Base-by-base conservation (phyloP, 257 asterid genomes). In the Nicotiana noctiflora region DNA sequence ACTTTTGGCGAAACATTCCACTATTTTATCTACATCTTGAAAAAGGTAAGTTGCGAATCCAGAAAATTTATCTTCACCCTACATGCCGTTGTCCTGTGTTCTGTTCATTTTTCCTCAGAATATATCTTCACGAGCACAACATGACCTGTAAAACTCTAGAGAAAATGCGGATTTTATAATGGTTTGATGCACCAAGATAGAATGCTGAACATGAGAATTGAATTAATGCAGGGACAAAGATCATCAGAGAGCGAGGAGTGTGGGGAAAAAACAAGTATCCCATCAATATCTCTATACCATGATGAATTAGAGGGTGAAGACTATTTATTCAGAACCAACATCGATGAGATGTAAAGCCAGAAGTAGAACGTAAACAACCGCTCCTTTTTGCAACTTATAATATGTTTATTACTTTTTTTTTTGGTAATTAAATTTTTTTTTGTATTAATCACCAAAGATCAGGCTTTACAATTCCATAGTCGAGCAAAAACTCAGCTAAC, bases 1-100 rank as follows among this genome's bases (percentile, higher is more conserved):
- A 93, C 99, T 75, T 93, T 95, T 80, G 99, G 98, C 8, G 97
- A 92, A 83, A 92, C 92, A 70, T 95, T 95, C 87, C 99, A 95
- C 86, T 95, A 95, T 88, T 93, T 93, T 87, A 68, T 93, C 93
- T 95, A 95, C 76, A 80, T 88, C 82, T 85, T 95, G 86, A 93
- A 90, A 85, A 95, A 95, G 99, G 99, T 95, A 12, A 9, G 88
- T 81, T 44, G 79, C 18, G 52, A 72, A 67, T 14, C 44, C 5
- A 11, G 18, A 32, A 59, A 56, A 3, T 6, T 23, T 66, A n/a
- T n/a, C 25, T 27, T 63, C 46, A 3, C 2, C 29, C 79, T 25
- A n/a, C 5, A 18, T 12, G 52, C 6, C 59, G 17, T 49, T 32
- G 46, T 11, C 62, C 29, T 53, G 40, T 32, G 6, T 19, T 25